Percentiles rank a stretch among this genome's conserved stretches.
Conservation (phyloP, 176 grass and related monocot species). For the Oryza rufipogon region DNA sequence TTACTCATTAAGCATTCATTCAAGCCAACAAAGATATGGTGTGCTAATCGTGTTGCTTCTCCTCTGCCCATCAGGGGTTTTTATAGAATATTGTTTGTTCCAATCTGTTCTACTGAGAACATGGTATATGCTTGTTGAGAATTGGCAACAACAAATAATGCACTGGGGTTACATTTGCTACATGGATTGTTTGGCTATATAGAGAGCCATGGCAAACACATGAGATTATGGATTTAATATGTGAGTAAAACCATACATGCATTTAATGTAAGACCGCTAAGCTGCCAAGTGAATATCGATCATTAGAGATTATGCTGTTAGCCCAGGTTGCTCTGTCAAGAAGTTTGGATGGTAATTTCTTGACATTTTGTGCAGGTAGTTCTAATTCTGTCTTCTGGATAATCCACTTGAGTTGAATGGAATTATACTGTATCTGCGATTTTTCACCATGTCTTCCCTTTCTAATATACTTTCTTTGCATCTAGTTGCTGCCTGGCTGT, state of each 20-base stretch:
- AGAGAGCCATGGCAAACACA: neutral
- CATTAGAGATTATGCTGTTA: conserved; percentile 3
- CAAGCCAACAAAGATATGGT: neutral
- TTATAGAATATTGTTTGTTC: conserved; percentile 16
- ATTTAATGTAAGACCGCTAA: neutral
- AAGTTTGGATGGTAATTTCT: neutral
- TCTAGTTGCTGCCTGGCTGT: conserved; percentile 79
- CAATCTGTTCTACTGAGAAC: conserved; percentile 4
- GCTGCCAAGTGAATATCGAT: neutral
- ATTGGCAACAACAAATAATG: neutral
- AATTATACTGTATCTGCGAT: conserved; percentile 14
- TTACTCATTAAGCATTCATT: neutral
- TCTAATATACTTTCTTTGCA: conserved; percentile 32
- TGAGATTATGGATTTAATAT: neutral
- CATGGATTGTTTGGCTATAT: neutral
- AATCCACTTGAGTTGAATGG: neutral
- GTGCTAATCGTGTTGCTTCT: neutral
- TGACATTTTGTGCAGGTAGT: neutral
- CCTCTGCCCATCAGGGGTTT: neutral
- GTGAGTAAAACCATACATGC: neutral
- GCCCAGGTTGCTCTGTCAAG: neutral
- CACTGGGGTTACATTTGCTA: neutral
- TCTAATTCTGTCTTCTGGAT: neutral
- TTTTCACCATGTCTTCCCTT: conserved; percentile 3
- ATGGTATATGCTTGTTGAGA: conserved; percentile 14